Percentiles rank a stretch among this genome's conserved stretches.
These are phyloP conservation scores for Hansfordia pulvinata DNA, from an alignment of 2,329 filamentous ascomycete genomes.

Conservation along the genomic window DNA sequence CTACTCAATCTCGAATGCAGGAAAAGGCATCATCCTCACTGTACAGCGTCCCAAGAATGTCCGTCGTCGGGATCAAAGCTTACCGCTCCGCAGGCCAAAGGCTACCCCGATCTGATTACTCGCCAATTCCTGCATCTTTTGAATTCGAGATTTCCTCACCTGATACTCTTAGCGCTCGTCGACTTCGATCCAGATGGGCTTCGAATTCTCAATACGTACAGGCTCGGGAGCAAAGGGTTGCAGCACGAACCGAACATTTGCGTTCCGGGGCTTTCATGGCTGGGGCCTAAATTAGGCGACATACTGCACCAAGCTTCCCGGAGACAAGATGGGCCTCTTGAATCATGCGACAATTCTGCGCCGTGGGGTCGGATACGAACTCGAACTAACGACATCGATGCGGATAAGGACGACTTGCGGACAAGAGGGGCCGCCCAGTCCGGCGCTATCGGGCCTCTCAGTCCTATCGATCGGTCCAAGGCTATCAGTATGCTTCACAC, in stretches of 20 bases:
- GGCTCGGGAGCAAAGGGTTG: constrained; percentile 49
- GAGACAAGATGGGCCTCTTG: no score
- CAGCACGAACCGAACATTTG: constrained; percentile 41
- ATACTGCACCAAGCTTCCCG: constrained; percentile 12
- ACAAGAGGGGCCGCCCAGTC: not conserved
- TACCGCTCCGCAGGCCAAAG: constrained; percentile 48
- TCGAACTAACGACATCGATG: no score
- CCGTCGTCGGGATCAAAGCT: constrained; percentile 2
- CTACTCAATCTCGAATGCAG: constrained; percentile 32
- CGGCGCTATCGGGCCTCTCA: not conserved
- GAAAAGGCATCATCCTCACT: constrained; percentile 54
- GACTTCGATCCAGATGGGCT: constrained; percentile 71
- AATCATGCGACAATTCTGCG: no score
- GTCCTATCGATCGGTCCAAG: constrained; percentile 38
- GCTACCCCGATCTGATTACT: constrained; percentile 66
- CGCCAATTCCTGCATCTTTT: constrained; percentile 48
- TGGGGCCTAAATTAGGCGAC: constrained; percentile 42
- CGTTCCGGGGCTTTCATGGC: constrained; percentile 43
- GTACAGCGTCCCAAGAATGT: constrained; percentile 22
- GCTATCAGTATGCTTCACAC: constrained; percentile 38
- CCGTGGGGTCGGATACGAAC: no score
- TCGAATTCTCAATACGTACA: constrained; percentile 61
- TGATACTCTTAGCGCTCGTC: constrained; percentile 50
- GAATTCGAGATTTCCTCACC: constrained; percentile 26
- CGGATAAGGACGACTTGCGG: not conserved